Percentiles rank a stretch among this genome's conserved stretches.
These are phyloP conservation scores for Symbiotaphrina buchneri DNA, from an alignment of 495 filamentous ascomycete genomes.

Conservation along the genomic window DNA sequence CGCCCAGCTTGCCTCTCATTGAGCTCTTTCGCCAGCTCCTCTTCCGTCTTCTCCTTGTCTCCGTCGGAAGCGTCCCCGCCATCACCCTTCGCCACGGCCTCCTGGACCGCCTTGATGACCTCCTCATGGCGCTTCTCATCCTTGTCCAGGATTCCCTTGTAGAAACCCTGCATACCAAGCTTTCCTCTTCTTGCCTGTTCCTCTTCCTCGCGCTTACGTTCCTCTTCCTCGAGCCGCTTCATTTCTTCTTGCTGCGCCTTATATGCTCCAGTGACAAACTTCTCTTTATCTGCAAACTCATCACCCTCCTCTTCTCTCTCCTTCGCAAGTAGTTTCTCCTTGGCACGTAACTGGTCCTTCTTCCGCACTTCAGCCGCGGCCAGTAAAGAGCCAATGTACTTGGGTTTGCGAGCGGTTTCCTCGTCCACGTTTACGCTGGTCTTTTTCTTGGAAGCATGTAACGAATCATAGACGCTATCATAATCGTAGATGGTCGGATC, in stretches of 20 bases:
- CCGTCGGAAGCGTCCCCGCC: constrained; percentile 10
- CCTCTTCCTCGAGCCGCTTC: constrained; percentile 56
- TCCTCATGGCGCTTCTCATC: constrained; percentile 56
- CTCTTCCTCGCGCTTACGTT: constrained; percentile 41
- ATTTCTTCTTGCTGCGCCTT: constrained; percentile 82
- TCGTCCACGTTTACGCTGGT: constrained; percentile 12
- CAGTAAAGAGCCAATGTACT: constrained; percentile 62
- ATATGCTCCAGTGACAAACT: constrained; percentile 91
- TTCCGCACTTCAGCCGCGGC: constrained; percentile 70
- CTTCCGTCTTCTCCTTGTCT: constrained; percentile 37
- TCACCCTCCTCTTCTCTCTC: constrained; percentile 90
- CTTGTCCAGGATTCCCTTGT: constrained; percentile 57
- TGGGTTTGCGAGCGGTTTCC: constrained; percentile 6
- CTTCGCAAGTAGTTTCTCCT: constrained; percentile 64
- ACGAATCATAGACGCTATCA: constrained; percentile 45
- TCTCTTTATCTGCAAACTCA: constrained; percentile 85
- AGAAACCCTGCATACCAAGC: constrained; percentile 69
- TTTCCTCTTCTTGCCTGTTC: constrained; percentile 39
- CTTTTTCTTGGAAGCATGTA: constrained; percentile 13
- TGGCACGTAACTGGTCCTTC: constrained; percentile 67
- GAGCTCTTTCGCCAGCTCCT: constrained; percentile 50
- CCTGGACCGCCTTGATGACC: constrained; percentile 41
- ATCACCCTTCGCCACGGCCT: constrained; percentile 30
- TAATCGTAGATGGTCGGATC: constrained; percentile 61
- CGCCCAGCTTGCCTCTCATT: constrained; percentile 39